Base-by-base conservation (phyloP, 2,329 filamentous ascomycete species). In the Fusarium chaquense region DNA sequence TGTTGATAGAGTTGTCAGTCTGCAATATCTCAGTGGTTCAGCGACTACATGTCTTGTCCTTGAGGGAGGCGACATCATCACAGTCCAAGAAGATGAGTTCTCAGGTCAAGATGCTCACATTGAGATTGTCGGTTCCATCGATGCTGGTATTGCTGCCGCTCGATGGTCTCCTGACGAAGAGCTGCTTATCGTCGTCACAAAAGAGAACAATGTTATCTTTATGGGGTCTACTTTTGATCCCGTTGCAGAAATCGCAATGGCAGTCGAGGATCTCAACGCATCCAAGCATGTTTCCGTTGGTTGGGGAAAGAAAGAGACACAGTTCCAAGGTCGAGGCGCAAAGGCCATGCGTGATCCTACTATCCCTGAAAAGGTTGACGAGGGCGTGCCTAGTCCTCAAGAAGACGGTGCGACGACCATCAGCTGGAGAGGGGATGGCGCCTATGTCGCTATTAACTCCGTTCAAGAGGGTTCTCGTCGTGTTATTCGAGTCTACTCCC, bases 291-390 rank as follows among this genome's bases (percentile, higher is more conserved):
- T 98, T 60, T 97, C 94, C 22, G 95, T 99, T 24, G 96, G 96
- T 51, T 99, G 96, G 96, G 96, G 96, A 63, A 98, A 98, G 83
- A 93, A 92, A 77, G 96, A 99, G 81, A 99, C 96, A 1, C 96
- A 99, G 78, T 99, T 99, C 79, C 93, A 98, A 76, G 96, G 96
- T 52, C 93, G 93, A 75, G 89, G 94, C 67, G 95, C 94, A 60
- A 90, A 89, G 81, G 94, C 94, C 22, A 83, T 98, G 69, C 88
- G 93, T 56, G 96, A 99, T 79, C 96, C 96, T 18, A 99, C 96
- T 12, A 93, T 99, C 71, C 96, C 96, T 0, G 94, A 98, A 78
- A 93, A 91, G 77, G 87, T 98, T 20, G 96, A 98, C 75, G 89
- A 94, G 76, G 96, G 96, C 41, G 82, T 89, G 10, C 81, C 94